Evolutionary conservation across 352 stramenopile species (phyloP).

Genomic region (Pythium diclinum): DNA sequence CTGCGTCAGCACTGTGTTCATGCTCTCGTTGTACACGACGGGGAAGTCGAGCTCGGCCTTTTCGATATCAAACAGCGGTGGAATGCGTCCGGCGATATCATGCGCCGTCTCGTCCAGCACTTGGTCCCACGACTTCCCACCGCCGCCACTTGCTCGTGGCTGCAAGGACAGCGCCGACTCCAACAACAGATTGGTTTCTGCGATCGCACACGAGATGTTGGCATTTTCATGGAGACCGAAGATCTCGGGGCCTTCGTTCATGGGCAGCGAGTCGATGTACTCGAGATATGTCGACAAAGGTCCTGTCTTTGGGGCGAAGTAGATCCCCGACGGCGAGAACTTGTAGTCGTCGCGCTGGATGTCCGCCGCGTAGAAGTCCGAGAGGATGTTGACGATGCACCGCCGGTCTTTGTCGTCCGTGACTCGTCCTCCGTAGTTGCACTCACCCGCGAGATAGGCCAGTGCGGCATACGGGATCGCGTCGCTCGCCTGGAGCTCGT

Average conservation of each 20-base stretch:
- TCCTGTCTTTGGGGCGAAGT: constrained; percentile 61
- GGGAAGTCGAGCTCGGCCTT: constrained; percentile 84
- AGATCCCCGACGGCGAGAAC: constrained; percentile 83
- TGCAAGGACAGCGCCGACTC: constrained; percentile 90
- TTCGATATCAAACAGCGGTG: constrained; percentile 88
- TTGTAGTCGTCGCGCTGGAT: constrained; percentile 75
- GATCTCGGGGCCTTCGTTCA: constrained; percentile 84
- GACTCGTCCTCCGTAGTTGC: constrained; percentile 94
- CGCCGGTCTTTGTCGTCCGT: constrained; percentile 94
- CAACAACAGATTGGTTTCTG: constrained; percentile 82
- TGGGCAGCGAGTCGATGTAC: constrained; percentile 81
- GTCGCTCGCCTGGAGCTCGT: constrained; percentile 59
- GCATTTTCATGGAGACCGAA: constrained; percentile 87
- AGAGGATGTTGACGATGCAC: constrained; percentile 83
- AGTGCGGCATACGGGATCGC: constrained; percentile 90
- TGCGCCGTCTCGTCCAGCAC: constrained; percentile 79
- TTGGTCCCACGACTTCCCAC: constrained; percentile 89
- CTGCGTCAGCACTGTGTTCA: constrained; percentile 89
- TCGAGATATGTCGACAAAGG: constrained; percentile 56
- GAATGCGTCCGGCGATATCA: constrained; percentile 83
- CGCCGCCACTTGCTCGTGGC: constrained; percentile 72
- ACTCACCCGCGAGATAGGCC: constrained; percentile 90
- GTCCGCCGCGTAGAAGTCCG: constrained; percentile 77
- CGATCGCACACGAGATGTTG: constrained; percentile 87
- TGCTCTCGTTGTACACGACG: constrained; percentile 79